These are phyloP conservation scores for Mallotus japonicus DNA, from an alignment of 441 rosid genomes.

Conservation along the genomic window DNA sequence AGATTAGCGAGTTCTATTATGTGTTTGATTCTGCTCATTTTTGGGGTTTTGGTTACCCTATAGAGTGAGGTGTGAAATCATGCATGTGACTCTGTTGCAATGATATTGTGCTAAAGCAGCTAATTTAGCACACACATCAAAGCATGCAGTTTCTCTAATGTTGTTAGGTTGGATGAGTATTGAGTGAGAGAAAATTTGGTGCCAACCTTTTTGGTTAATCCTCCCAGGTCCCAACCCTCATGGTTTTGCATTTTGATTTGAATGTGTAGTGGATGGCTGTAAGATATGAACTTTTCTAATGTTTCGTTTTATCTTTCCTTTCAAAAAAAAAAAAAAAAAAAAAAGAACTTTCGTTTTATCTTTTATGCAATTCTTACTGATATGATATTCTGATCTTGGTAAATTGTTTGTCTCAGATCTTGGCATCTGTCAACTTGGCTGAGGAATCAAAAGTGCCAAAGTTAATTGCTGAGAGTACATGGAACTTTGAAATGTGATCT, in stretches of 20 bases:
- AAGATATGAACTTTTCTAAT: neutral
- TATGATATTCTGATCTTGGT: conserved; percentile 5
- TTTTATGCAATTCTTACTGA: neutral
- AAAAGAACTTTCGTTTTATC: no score
- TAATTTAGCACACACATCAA: neutral
- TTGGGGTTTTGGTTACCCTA: neutral
- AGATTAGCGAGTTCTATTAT: neutral
- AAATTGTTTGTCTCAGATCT: conserved; percentile 38
- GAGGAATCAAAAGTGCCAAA: conserved; percentile 65
- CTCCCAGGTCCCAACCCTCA: neutral
- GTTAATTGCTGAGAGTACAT: conserved; percentile 59
- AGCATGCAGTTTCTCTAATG: neutral
- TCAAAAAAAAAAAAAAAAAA: no score
- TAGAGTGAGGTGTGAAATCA: neutral
- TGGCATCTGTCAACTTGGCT: conserved; percentile 57
- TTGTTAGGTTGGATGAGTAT: neutral
- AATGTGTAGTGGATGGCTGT: conserved; percentile 7
- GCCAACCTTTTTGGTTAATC: neutral
- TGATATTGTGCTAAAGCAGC: neutral
- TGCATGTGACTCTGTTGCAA: neutral
- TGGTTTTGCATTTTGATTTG: neutral
- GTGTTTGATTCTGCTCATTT: neutral
- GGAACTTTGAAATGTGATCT: conserved; percentile 58
- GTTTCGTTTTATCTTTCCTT: no score
- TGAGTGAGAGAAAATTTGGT: neutral